Evolutionary conservation across 1,284 basidiomycete species (phyloP), one percentile per base, ranked within the genome.

Genomic region (Leccinum colubrinum): DNA sequence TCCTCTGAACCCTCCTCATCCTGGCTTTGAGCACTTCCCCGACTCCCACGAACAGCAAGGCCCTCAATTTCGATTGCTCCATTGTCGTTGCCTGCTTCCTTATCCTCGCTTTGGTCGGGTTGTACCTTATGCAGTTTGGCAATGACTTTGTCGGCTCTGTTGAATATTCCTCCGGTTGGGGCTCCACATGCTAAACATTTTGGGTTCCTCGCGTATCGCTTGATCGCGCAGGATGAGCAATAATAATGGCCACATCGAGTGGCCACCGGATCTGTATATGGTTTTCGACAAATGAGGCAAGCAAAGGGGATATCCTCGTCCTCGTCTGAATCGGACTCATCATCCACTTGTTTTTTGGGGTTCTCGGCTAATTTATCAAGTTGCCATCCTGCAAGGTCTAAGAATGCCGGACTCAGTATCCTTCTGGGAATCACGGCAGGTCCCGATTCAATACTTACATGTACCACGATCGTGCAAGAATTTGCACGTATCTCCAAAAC

Each of bases 401-500:
- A 72, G 67, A 73, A 75, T 43, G 72, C 68, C 70, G 37, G 70
- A 73, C 64, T 71, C 62, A 72, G 48, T 59, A 57, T 48, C 54
- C 22, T 57, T 56, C 33, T 33, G 41, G 43, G 59, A 64, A 62
- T 66, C 55, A 51, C 48, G 43, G 22, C 6, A 46, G 9, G 9
- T 15, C 48, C 33, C 5, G 7, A 46, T 55, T 59, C 50, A 6
- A 57, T 57, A 85, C 89, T 75, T 70, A 91, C 90, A 93, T 50
- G 91, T 93, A 62, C 90, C 90, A 68, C 90, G 87, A 76, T 95
- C 93, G 76, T 95, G 93, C 73, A 95, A 81, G 78, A 95, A 95
- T 81, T 98, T 99, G 80, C 97, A 99, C 7, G 94, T 96, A 77
- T 99, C 97, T 33, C 97, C 97, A 74, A 97, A 99, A 4, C 97